Percentiles rank a stretch among this genome's conserved stretches.
These are phyloP conservation scores for Blastomyces parvus DNA, from an alignment of 2,329 filamentous ascomycete genomes.

Conservation along the genomic window DNA sequence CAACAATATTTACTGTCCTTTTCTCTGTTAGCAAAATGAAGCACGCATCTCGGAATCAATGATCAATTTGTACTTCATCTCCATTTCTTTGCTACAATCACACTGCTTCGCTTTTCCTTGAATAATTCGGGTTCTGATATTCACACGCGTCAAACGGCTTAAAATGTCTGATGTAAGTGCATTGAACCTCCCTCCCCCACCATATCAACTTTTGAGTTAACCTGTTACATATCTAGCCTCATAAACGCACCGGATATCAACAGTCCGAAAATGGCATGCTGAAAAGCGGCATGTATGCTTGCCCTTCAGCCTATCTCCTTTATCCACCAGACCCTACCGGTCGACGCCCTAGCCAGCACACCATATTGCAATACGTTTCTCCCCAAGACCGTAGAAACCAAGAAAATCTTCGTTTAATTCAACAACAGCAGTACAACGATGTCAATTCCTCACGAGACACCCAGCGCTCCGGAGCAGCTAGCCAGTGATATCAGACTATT, in stretches of 20 bases:
- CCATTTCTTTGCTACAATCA: neutral
- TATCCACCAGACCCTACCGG: constrained; percentile 14
- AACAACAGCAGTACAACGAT: constrained; percentile 8
- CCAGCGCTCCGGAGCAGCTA: neutral
- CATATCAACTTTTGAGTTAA: neutral
- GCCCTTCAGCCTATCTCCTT: constrained; percentile 12
- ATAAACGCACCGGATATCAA: constrained; percentile 6
- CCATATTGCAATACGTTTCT: constrained; percentile 15
- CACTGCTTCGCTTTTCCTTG: neutral
- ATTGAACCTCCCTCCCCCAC: neutral
- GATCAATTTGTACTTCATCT: neutral
- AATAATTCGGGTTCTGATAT: neutral
- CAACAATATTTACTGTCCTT: neutral
- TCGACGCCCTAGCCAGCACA: constrained; percentile 12
- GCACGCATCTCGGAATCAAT: neutral
- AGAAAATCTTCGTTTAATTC: constrained; percentile 8
- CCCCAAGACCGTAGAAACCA: constrained; percentile 9
- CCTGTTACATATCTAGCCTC: neutral
- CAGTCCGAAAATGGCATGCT: constrained; percentile 9
- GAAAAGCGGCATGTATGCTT: constrained; percentile 13
- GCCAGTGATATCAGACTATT: neutral
- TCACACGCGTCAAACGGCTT: neutral
- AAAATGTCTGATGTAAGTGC: constrained; percentile 6
- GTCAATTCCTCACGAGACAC: neutral
- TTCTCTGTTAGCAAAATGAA: neutral